Base-by-base conservation (phyloP, 2,329 filamentous ascomycete genomes). In the Fusarium devonianum region DNA sequence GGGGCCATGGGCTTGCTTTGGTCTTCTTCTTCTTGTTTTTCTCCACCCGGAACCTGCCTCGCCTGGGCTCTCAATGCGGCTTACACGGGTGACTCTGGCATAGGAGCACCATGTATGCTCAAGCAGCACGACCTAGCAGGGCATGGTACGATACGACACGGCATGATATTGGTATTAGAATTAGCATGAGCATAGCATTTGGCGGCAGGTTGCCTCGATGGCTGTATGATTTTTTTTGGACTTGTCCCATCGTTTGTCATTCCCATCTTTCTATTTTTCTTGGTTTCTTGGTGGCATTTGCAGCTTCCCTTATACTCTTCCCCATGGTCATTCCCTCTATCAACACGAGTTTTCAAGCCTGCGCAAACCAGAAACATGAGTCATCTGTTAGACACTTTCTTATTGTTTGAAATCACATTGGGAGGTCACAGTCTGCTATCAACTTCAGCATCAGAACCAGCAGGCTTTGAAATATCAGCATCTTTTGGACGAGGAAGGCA, bases 111-210 rank as follows among this genome's bases (percentile, higher is more conserved):
- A 40, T 51, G 36, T 42, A 33, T 39, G 35, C 30, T 36, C 37
- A 37, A 19, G 50, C 60, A 54, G 23, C n/a, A 12, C 5, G 4
- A 26, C 23, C 11, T 26, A 26, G 23, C 10, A 49, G 25, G n/a
- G 29, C 33, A 53, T 53, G 25, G 18, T 16, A 49, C 34, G 53
- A 46, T 34, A 54, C 46, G 36, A 45, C 19, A 40, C 30, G 19
- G 36, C 40, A 43, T 60, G 33, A 43, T 37, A 34, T 53, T 36
- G 53, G 41, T 37, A 43, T 30, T 41, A 23, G 25, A 32, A 54
- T 49, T 58, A 57, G 46, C 38, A 56, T 49, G 33, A 37, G 56
- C 41, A 60, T 54, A 33, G 52, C 47, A 53, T 59, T 36, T 54
- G 51, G 49, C 42, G 40, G 58, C 56, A 47, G 56, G 56, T 37